These are phyloP conservation scores for Nannochloropsis gaditana DNA, from an alignment of 108 stramenopile species.

Conservation along the genomic window DNA sequence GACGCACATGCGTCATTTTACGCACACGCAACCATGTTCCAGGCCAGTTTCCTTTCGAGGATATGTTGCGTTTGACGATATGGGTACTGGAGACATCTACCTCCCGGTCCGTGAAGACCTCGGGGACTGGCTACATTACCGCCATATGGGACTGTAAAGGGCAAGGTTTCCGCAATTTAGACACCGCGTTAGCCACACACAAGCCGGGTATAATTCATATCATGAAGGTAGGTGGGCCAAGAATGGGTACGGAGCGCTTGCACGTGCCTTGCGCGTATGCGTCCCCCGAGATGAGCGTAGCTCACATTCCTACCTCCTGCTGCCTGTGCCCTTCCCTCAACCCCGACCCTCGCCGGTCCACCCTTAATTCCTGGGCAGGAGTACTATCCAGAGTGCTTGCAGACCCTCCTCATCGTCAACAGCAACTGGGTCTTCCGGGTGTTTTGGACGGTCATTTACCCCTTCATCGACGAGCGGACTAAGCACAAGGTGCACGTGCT, in stretches of 20 bases:
- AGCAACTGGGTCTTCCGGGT: not conserved
- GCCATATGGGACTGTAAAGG: not conserved
- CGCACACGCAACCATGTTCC: not conserved
- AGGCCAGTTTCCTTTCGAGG: constrained; percentile 12
- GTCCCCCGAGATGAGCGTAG: too few species aligned
- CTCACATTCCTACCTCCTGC: not conserved
- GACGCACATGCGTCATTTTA: not conserved
- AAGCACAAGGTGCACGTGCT: not conserved
- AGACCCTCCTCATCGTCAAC: constrained; percentile 13
- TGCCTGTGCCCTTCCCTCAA: not conserved
- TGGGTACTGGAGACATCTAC: not conserved
- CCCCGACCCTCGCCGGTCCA: not conserved
- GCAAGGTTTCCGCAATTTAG: constrained; percentile 10
- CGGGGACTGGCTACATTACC: not conserved
- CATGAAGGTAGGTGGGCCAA: not conserved
- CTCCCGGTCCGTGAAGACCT: not conserved
- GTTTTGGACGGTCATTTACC: not conserved
- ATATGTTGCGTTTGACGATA: not conserved
- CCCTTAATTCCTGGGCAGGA: not conserved
- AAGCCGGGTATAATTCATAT: constrained; percentile 4
- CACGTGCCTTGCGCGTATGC: too few species aligned
- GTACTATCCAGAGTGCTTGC: constrained; percentile 8
- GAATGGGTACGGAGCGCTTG: too few species aligned
- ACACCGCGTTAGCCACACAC: not conserved
- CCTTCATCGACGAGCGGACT: not conserved